Evolutionary conservation across 495 filamentous ascomycete genomes (phyloP).

Genomic region (Penicillium taxi): DNA sequence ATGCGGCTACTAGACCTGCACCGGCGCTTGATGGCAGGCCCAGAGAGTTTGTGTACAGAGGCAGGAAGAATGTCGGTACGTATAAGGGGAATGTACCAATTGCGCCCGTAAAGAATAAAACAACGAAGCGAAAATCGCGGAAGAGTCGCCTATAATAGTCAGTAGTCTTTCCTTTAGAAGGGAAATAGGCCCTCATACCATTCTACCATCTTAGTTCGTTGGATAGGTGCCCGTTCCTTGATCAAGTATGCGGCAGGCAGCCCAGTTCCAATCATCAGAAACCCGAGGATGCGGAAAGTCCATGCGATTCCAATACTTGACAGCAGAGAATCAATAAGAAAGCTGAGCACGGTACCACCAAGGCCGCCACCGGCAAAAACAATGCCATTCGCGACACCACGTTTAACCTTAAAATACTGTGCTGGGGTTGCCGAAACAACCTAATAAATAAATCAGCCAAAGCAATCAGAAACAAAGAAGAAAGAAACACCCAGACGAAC

Average conservation of each 20-base stretch:
- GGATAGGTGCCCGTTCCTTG: slow-evolving; percentile 45
- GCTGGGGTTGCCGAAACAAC: slow-evolving; percentile 42
- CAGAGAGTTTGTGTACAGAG: slow-evolving; percentile 39
- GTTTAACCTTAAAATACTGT: slow-evolving; percentile 48
- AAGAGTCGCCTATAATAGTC: slow-evolving; percentile 36
- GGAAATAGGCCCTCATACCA: slow-evolving; percentile 21
- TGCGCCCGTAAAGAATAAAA: slow-evolving; percentile 46
- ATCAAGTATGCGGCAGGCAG: slow-evolving; percentile 51
- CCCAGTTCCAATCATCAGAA: slow-evolving; percentile 40
- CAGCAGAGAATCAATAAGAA: slow-evolving; percentile 41
- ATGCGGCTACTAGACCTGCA: slow-evolving; percentile 47
- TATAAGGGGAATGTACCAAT: slow-evolving; percentile 55
- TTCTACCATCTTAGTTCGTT: slow-evolving; percentile 40
- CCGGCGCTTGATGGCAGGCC: slow-evolving; percentile 41
- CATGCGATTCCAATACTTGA: slow-evolving; percentile 41
- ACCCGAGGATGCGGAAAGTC: slow-evolving; percentile 47
- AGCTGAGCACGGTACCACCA: slow-evolving; percentile 43
- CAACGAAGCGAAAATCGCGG: slow-evolving; percentile 39
- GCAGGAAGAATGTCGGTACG: slow-evolving; percentile 54
- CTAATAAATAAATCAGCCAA: slow-evolving; percentile 25
- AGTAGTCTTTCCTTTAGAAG: not conserved
- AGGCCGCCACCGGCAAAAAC: slow-evolving; percentile 48
- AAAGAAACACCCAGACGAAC: slow-evolving; percentile 17
- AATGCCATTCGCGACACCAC: slow-evolving; percentile 50
- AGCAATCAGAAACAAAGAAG: not conserved